Evolutionary conservation across 306 rosid genomes (phyloP).

Genomic region (Gillenia trifoliata): DNA sequence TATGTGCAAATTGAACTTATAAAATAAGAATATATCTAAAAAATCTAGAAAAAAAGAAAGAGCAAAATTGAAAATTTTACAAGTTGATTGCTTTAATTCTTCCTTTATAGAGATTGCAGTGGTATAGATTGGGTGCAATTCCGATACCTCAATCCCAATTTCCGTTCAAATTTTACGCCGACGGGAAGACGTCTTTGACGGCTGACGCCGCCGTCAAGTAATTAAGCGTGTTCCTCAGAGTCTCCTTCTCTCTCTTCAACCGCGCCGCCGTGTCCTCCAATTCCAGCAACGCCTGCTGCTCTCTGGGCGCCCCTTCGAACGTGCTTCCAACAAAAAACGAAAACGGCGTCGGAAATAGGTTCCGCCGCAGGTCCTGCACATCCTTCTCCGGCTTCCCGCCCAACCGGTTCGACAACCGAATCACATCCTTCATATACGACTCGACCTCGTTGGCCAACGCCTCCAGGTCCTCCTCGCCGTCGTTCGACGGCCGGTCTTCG

Average conservation of each 20-base stretch:
- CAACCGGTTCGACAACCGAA: slow-evolving; percentile 76
- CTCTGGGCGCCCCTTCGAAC: slow-evolving; percentile 96
- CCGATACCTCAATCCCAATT: background rate
- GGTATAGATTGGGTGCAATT: background rate
- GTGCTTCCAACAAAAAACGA: slow-evolving; percentile 97
- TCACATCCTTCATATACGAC: slow-evolving; percentile 85
- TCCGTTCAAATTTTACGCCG: slow-evolving; percentile 25
- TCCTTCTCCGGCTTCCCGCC: slow-evolving; percentile 96
- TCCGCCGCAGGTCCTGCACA: slow-evolving; percentile 80
- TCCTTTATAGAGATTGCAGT: background rate
- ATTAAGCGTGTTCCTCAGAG: slow-evolving; percentile 78
- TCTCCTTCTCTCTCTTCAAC: slow-evolving; percentile 87
- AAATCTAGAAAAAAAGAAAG: background rate
- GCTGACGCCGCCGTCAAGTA: slow-evolving; percentile 97
- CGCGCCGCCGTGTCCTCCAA: slow-evolving; percentile 86
- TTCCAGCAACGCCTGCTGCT: slow-evolving; percentile 94
- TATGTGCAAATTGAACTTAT: slow-evolving; percentile 5
- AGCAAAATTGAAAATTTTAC: slow-evolving; percentile 6
- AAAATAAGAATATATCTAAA: slow-evolving; percentile 4
- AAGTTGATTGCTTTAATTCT: background rate
- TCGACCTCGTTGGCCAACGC: slow-evolving; percentile 76
- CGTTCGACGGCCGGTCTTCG: slow-evolving; percentile 82
- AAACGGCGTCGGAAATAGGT: slow-evolving; percentile 87
- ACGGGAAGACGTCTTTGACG: slow-evolving; percentile 88
- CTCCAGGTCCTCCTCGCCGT: slow-evolving; percentile 58